Evolutionary conservation across 2,329 filamentous ascomycete genomes (phyloP).

Genomic region (Thielaviopsis euricoi): DNA sequence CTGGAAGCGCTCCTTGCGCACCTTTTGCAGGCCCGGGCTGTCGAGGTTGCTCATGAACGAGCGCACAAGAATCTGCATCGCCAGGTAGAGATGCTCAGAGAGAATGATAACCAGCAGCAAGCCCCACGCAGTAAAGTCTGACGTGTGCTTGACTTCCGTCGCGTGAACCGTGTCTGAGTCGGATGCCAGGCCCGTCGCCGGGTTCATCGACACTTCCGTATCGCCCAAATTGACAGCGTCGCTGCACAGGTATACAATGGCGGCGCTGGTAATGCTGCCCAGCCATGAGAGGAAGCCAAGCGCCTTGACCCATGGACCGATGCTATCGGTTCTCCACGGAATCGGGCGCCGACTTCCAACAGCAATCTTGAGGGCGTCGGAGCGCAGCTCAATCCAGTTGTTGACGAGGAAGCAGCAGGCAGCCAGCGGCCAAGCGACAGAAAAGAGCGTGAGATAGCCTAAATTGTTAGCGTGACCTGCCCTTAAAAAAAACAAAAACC

Average conservation of each 20-base stretch:
- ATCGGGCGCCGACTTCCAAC: slow-evolving; percentile 76
- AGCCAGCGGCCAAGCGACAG: slow-evolving; percentile 87
- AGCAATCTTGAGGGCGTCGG: slow-evolving; percentile 88
- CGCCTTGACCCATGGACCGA: slow-evolving; percentile 79
- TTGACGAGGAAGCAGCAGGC: slow-evolving; percentile 79
- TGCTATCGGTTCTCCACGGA: slow-evolving; percentile 80
- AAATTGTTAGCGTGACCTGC: neutral
- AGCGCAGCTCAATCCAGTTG: slow-evolving; percentile 89
- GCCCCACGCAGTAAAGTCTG: slow-evolving; percentile 52
- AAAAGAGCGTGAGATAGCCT: slow-evolving; percentile 83
- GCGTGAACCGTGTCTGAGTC: slow-evolving; percentile 23
- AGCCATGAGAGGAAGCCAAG: slow-evolving; percentile 88
- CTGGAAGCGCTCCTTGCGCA: slow-evolving; percentile 63
- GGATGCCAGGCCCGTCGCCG: slow-evolving; percentile 47
- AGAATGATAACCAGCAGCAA: slow-evolving; percentile 69
- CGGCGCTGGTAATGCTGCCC: slow-evolving; percentile 72
- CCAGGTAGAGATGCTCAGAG: slow-evolving; percentile 80
- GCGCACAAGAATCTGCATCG: slow-evolving; percentile 54
- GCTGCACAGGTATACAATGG: slow-evolving; percentile 79
- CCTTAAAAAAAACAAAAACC: neutral
- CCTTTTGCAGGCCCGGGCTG: slow-evolving; percentile 71
- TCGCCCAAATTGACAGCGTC: slow-evolving; percentile 21
- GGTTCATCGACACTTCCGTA: slow-evolving; percentile 22
- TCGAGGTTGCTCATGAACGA: slow-evolving; percentile 65
- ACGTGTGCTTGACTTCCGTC: slow-evolving; percentile 2